A percentile compares a stretch with the other conserved stretches of the same genome.
phyloP scores from a whole-genome alignment of 2,329 filamentous ascomycete genomes.

The Hymenoscyphus occultus region DNA sequence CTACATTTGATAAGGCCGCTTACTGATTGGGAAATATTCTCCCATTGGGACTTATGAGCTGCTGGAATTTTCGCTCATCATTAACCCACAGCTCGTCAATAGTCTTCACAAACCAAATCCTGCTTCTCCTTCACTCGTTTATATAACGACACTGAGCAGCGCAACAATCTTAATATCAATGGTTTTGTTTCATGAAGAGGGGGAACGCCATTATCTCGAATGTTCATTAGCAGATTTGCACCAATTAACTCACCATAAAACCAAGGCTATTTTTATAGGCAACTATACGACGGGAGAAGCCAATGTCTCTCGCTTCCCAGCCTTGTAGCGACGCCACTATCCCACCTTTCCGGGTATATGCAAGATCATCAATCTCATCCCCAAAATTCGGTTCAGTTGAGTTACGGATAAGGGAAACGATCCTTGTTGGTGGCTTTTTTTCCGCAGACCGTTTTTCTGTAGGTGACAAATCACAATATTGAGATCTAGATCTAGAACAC shows the following conservation, averaged over 20 bases:
- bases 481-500: neutral
- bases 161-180: too few relatives aligned
- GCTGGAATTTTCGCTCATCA: too few relatives aligned
- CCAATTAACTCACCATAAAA: neutral
- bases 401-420: neutral
- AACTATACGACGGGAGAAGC: neutral
- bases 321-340: neutral
- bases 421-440: neutral
- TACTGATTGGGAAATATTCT: too few relatives aligned
- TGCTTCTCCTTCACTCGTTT: too few relatives aligned
- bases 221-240: too few relatives aligned
- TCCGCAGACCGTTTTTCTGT: constrained; percentile 1
- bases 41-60: too few relatives aligned
- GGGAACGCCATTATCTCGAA: too few relatives aligned
- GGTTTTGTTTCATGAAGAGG: too few relatives aligned
- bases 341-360: neutral
- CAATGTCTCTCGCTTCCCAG: neutral
- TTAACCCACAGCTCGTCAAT: too few relatives aligned
- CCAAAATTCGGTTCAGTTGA: neutral
- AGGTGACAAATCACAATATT: neutral
- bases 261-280: neutral
- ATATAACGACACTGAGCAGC: too few relatives aligned
- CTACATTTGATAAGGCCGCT: too few relatives aligned
- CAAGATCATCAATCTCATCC: neutral
- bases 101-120: too few relatives aligned